Conservation (phyloP, 2,329 filamentous ascomycete species). For the Pyricularia sp. region DNA sequence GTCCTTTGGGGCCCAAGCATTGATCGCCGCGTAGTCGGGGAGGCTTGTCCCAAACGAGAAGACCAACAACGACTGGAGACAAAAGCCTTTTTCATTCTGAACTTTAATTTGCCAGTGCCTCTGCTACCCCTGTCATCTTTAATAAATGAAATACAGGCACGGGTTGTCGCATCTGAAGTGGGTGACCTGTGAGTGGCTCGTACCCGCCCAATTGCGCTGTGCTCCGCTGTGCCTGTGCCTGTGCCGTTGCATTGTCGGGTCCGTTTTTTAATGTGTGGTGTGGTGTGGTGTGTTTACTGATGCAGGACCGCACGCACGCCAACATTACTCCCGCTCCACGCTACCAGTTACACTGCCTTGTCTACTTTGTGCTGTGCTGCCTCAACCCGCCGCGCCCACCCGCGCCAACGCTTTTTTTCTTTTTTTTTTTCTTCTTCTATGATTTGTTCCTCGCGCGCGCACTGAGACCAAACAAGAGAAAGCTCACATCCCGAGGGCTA, state of each 20-base stretch:
- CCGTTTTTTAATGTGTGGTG: background rate
- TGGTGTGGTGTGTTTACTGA: background rate
- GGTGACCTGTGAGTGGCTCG: background rate
- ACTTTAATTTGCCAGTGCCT: slow-evolving; percentile 3
- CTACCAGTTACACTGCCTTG: background rate
- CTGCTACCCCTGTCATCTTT: background rate
- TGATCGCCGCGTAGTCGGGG: background rate
- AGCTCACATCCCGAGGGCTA: background rate
- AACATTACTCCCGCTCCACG: background rate
- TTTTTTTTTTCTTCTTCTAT: background rate
- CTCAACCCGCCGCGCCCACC: background rate
- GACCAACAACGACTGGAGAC: background rate
- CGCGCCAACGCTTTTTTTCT: background rate
- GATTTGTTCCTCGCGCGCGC: background rate
- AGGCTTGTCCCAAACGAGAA: slow-evolving; percentile 2
- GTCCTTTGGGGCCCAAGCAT: background rate
- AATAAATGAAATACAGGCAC: background rate
- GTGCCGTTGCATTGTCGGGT: background rate
- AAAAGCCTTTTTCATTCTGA: background rate
- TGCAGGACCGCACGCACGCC: background rate
- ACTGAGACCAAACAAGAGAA: background rate
- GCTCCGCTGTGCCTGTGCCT: background rate
- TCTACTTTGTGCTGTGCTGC: background rate
- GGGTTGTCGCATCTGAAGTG: background rate
- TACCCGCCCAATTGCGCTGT: background rate